Evolutionary conservation across 768 basidiomycete species (phyloP).

Genomic region (Termitomyces sp.): DNA sequence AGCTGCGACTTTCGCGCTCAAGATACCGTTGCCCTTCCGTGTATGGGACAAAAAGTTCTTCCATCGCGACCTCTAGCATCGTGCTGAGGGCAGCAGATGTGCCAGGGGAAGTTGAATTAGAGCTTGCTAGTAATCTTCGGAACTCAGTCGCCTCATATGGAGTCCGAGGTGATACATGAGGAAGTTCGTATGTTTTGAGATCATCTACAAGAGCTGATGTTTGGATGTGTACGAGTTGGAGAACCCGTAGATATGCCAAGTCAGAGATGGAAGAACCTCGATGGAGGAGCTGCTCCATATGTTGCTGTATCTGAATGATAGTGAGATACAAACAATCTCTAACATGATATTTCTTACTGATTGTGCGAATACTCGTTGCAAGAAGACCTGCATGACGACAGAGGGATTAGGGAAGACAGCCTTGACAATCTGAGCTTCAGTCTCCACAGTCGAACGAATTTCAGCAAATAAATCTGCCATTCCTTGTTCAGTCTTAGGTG

Average conservation of each 20-base stretch:
- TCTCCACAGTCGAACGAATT: conserved; percentile 86
- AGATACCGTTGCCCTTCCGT: conserved; percentile 89
- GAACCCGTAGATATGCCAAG: conserved; percentile 83
- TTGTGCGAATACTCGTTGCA: conserved; percentile 97
- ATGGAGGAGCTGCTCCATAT: conserved; percentile 85
- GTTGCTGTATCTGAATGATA: conserved; percentile 81
- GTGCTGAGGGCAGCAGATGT: conserved; percentile 59
- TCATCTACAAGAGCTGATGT: conserved; percentile 82
- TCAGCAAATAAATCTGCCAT: conserved; percentile 77
- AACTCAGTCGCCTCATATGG: conserved; percentile 61
- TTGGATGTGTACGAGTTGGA: conserved; percentile 82
- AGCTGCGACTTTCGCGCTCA: conserved; percentile 82
- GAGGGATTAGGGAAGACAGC: conserved; percentile 97
- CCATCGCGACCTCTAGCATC: conserved; percentile 95
- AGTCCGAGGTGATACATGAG: conserved; percentile 58
- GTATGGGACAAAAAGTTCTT: conserved; percentile 93
- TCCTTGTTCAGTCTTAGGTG: conserved; percentile 78
- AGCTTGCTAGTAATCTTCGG: conserved; percentile 44
- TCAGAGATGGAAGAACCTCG: conserved; percentile 74
- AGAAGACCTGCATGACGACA: conserved; percentile 95
- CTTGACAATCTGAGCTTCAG: conserved; percentile 96
- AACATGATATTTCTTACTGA: conserved; percentile 49
- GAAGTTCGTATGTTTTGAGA: conserved; percentile 85
- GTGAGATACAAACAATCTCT: background rate
- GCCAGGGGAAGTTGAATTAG: conserved; percentile 35